Conservation (phyloP, 1,284 basidiomycete species). For the Termitomyces sp. region DNA sequence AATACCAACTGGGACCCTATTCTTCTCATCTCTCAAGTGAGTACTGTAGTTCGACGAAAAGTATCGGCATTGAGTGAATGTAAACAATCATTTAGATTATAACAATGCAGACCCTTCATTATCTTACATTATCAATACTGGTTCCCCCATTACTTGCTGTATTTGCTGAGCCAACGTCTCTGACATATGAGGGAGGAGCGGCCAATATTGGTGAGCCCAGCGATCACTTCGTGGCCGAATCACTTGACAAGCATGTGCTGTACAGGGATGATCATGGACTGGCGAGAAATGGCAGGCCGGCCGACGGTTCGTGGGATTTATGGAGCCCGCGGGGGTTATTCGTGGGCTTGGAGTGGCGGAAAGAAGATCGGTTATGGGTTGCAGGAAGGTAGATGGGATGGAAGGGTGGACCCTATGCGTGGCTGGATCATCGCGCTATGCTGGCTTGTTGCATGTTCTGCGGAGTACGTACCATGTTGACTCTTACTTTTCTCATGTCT, state of each 20-base stretch:
- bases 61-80: too few species aligned
- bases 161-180: constrained; percentile 70
- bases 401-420: constrained; percentile 64
- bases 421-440: constrained; percentile 85
- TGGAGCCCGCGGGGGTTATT: constrained; percentile 59
- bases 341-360: constrained; percentile 74
- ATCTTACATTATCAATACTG: constrained; percentile 79
- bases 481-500: constrained; percentile 2
- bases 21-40: constrained; percentile 65
- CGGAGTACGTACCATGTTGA: constrained; percentile 58
- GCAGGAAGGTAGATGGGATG: constrained; percentile 49
- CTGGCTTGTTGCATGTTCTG: constrained; percentile 75
- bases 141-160: constrained; percentile 75
- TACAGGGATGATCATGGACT: constrained; percentile 90
- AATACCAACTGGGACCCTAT: constrained; percentile 68
- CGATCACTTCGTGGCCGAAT: neutral
- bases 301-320: constrained; percentile 65
- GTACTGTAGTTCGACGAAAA: neutral
- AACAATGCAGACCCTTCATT: constrained; percentile 88
- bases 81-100: constrained; percentile 62
- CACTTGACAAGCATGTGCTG: neutral
- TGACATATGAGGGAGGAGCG: constrained; percentile 83
- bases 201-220: constrained; percentile 65
- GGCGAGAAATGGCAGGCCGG: constrained; percentile 88
- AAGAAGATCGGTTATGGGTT: constrained; percentile 58